Conservation (phyloP, 352 stramenopile species). For the Phytophthora niederhauseri region DNA sequence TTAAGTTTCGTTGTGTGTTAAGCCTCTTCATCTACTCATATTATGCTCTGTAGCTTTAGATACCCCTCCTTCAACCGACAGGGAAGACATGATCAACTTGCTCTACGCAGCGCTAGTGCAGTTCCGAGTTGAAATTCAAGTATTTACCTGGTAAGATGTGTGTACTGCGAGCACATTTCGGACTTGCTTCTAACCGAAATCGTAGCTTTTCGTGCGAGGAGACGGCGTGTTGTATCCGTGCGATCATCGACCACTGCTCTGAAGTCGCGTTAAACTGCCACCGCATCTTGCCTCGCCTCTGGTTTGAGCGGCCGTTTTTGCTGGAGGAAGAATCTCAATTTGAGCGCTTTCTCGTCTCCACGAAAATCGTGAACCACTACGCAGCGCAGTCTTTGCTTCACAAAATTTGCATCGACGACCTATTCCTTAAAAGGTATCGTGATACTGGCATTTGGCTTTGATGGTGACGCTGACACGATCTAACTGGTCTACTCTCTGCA, state of each 20-base stretch:
- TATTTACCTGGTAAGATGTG: constrained; percentile 45
- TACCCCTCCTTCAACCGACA: neutral
- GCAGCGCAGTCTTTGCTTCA: constrained; percentile 75
- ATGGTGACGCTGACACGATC: neutral
- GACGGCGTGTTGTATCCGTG: constrained; percentile 46
- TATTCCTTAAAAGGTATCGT: constrained; percentile 52
- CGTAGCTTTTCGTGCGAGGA: constrained; percentile 46
- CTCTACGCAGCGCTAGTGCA: constrained; percentile 69
- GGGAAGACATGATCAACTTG: constrained; percentile 28
- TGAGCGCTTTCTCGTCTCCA: constrained; percentile 76
- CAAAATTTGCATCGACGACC: constrained; percentile 62
- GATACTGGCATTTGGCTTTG: neutral
- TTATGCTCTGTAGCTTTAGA: constrained; percentile 6
- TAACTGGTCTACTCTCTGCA: constrained; percentile 17
- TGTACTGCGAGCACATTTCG: neutral
- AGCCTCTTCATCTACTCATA: constrained; percentile 1
- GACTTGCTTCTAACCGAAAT: neutral
- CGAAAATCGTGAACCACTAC: constrained; percentile 61
- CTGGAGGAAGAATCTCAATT: constrained; percentile 80
- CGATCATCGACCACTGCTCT: constrained; percentile 61
- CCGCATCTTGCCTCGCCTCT: constrained; percentile 64
- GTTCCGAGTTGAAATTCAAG: constrained; percentile 58
- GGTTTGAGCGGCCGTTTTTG: constrained; percentile 76
- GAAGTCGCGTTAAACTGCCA: constrained; percentile 46
- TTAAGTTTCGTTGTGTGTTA: neutral